These are phyloP conservation scores for Phytophthora aleatoria DNA, from an alignment of 352 stramenopile genomes.

Conservation along the genomic window DNA sequence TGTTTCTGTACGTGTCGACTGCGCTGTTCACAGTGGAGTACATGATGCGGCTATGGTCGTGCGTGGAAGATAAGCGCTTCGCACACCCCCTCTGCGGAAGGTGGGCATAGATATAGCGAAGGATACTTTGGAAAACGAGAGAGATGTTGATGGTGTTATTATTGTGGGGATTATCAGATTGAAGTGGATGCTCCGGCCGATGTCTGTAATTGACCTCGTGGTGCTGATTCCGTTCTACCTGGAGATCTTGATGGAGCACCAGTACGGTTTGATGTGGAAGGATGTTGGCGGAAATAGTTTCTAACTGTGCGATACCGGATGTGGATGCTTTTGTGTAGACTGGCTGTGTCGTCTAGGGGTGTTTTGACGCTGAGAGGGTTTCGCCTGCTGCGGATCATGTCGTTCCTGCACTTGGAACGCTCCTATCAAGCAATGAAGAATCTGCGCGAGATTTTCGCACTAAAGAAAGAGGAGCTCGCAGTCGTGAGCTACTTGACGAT, in stretches of 20 bases:
- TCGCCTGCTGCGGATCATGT: slow-evolving; percentile 78
- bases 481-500: slow-evolving; percentile 83
- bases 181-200: slow-evolving; percentile 79
- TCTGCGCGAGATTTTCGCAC: slow-evolving; percentile 69
- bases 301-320: slow-evolving; percentile 3
- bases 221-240: slow-evolving; percentile 83
- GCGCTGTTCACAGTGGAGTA: slow-evolving; percentile 81
- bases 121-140: background rate
- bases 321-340: slow-evolving; percentile 25
- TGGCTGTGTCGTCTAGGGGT: slow-evolving; percentile 47
- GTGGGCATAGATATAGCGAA: slow-evolving; percentile 25
- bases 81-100: slow-evolving; percentile 53
- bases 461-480: slow-evolving; percentile 78
- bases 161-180: slow-evolving; percentile 38
- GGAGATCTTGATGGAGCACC: slow-evolving; percentile 70
- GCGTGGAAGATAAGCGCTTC: slow-evolving; percentile 76
- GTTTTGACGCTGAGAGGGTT: slow-evolving; percentile 74
- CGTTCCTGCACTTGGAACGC: slow-evolving; percentile 77
- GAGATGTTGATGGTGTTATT: background rate
- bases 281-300: background rate
- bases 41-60: slow-evolving; percentile 77
- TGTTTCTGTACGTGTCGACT: slow-evolving; percentile 81
- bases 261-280: slow-evolving; percentile 36
- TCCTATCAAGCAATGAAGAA: slow-evolving; percentile 84
- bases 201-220: slow-evolving; percentile 82